These are phyloP conservation scores for Neurospora sp. DNA, from an alignment of 495 filamentous ascomycete genomes.

Conservation along the genomic window DNA sequence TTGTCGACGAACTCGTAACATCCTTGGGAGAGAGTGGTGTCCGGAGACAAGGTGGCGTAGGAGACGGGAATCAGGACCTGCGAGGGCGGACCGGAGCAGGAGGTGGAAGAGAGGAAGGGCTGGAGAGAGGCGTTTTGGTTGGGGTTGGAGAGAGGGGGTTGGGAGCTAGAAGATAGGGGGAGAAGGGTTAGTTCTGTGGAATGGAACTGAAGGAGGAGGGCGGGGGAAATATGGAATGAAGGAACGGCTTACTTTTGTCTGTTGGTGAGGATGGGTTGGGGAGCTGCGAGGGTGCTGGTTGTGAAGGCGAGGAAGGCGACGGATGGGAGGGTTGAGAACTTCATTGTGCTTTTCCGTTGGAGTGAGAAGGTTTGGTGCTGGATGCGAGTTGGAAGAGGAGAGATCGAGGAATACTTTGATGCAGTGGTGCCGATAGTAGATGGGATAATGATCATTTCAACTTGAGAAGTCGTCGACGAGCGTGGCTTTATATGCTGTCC, in stretches of 20 bases:
- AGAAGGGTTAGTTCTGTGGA: background rate
- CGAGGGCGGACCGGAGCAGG: background rate
- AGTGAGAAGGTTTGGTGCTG: background rate
- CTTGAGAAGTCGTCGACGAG: background rate
- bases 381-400: background rate
- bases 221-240: background rate
- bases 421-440: background rate
- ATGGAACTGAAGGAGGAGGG: background rate
- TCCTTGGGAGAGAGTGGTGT: background rate
- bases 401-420: background rate
- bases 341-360: background rate
- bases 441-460: background rate
- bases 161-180: background rate
- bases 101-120: background rate
- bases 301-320: background rate
- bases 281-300: background rate
- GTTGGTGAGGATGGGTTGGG: background rate
- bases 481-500: background rate
- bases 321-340: background rate
- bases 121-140: background rate
- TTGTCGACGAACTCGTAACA: background rate
- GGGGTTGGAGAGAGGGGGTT: background rate
- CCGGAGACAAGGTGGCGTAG: background rate
- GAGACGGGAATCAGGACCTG: background rate
- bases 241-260: background rate